A percentile compares a stretch with the other conserved stretches of the same genome.
These are phyloP conservation scores for Spathaspora jeffriesii DNA, from an alignment of 1,139 yeast genomes.

Conservation along the genomic window DNA sequence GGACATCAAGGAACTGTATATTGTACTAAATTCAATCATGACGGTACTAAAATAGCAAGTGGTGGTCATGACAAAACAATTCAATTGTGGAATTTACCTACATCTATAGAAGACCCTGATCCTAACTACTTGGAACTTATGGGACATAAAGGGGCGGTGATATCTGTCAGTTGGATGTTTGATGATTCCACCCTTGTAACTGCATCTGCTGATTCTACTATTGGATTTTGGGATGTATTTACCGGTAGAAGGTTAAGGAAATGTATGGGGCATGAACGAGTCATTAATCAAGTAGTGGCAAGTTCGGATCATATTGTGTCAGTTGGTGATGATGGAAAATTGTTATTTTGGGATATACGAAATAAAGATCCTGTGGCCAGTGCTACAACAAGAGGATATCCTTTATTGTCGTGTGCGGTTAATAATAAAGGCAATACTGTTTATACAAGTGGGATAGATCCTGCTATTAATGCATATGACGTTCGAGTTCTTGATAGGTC, in stretches of 20 bases:
- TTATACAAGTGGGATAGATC: constrained; percentile 70
- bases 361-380: constrained; percentile 40
- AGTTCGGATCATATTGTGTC: constrained; percentile 37
- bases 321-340: constrained; percentile 68
- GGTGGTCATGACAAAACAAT: constrained; percentile 54
- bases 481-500: constrained; percentile 37
- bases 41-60: constrained; percentile 48
- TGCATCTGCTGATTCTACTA: constrained; percentile 52
- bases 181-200: constrained; percentile 37
- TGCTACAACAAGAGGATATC: constrained; percentile 51
- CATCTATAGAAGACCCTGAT: constrained; percentile 16
- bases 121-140: constrained; percentile 39
- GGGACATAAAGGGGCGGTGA: constrained; percentile 54
- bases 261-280: constrained; percentile 50
- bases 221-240: constrained; percentile 55
- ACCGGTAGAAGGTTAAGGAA: constrained; percentile 58
- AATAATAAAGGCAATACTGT: constrained; percentile 38
- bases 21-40: constrained; percentile 40
- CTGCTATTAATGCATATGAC: constrained; percentile 60
- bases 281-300: constrained; percentile 53
- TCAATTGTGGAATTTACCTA: constrained; percentile 47
- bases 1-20: constrained; percentile 49
- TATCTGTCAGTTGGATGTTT: constrained; percentile 47
- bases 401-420: constrained; percentile 56
- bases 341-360: constrained; percentile 65